phyloP scores from a whole-genome alignment of 192 early-diverging fungal genomes.

The Phlyctochytrium planicorne region DNA sequence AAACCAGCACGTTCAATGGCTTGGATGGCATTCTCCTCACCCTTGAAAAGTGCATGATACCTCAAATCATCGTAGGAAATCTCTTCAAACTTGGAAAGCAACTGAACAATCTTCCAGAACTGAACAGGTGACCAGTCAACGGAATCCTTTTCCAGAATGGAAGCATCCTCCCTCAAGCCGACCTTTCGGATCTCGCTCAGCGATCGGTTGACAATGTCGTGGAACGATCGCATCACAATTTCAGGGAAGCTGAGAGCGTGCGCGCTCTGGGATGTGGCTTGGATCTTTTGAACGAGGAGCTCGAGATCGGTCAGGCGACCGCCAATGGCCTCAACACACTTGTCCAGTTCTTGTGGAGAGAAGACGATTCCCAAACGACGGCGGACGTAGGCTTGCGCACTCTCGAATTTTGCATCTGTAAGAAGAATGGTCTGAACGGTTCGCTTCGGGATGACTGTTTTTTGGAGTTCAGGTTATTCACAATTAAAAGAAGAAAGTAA shows the following conservation, averaged over 20 bases:
- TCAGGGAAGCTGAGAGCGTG: constrained; percentile 9
- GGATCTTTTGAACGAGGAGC: constrained; percentile 85
- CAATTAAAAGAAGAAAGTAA: background rate
- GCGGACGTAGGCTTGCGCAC: constrained; percentile 61
- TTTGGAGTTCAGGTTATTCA: background rate
- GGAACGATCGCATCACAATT: constrained; percentile 60
- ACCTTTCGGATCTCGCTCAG: constrained; percentile 87
- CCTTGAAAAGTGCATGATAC: constrained; percentile 79
- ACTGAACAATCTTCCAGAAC: constrained; percentile 84
- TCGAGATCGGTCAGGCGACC: constrained; percentile 91
- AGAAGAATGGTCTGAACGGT: constrained; percentile 67
- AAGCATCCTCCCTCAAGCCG: constrained; percentile 56
- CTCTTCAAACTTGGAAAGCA: constrained; percentile 60
- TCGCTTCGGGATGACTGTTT: constrained; percentile 67
- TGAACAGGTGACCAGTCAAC: constrained; percentile 81
- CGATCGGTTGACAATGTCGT: constrained; percentile 77
- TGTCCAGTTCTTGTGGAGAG: constrained; percentile 17
- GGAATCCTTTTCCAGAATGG: constrained; percentile 27
- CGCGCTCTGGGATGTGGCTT: constrained; percentile 43
- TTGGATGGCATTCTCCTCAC: constrained; percentile 75
- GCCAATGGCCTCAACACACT: constrained; percentile 71
- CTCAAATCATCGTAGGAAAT: constrained; percentile 83
- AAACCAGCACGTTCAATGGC: constrained; percentile 90
- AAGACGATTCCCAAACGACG: constrained; percentile 38
- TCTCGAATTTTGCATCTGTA: constrained; percentile 67